Evolutionary conservation across 148 eudicot genomes (phyloP).

Genomic region (Pharnaceum exiguum): DNA sequence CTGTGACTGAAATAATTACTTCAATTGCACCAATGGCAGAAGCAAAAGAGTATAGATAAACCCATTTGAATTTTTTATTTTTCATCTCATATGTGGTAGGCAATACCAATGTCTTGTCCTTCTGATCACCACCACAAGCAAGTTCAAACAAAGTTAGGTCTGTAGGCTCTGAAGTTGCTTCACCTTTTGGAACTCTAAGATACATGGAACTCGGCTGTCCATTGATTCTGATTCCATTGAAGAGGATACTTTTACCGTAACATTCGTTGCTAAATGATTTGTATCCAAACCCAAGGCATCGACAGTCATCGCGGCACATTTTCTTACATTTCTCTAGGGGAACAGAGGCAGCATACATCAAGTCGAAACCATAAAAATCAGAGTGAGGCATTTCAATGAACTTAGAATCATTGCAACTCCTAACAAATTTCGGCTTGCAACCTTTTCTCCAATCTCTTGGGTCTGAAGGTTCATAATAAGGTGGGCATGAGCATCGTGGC

Average conservation of each 20-base stretch:
- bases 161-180: slow-evolving; percentile 5
- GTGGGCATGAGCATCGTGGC: slow-evolving; percentile 47
- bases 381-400: slow-evolving; percentile 42
- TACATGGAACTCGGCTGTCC: slow-evolving; percentile 31
- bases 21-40: slow-evolving; percentile 38
- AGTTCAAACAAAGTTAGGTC: slow-evolving; percentile 17
- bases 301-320: slow-evolving; percentile 36
- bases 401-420: slow-evolving; percentile 21
- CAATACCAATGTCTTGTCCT: slow-evolving; percentile 1
- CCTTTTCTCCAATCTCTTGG: slow-evolving; percentile 47
- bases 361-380: slow-evolving; percentile 58
- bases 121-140: slow-evolving; percentile 19
- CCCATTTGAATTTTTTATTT: slow-evolving; percentile 38
- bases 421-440: slow-evolving; percentile 44
- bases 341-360: background rate
- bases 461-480: slow-evolving; percentile 29
- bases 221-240: slow-evolving; percentile 31
- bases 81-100: slow-evolving; percentile 15
- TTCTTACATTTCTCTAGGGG: slow-evolving; percentile 31
- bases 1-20: slow-evolving; percentile 19
- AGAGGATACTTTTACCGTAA: slow-evolving; percentile 41
- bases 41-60: slow-evolving; percentile 41
- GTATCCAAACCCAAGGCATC: slow-evolving; percentile 46
- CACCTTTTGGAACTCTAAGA: slow-evolving; percentile 35
- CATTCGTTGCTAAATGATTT: slow-evolving; percentile 32